phyloP scores from a whole-genome alignment of 352 stramenopile genomes.

The Pilasporangium apinafurcum region DNA sequence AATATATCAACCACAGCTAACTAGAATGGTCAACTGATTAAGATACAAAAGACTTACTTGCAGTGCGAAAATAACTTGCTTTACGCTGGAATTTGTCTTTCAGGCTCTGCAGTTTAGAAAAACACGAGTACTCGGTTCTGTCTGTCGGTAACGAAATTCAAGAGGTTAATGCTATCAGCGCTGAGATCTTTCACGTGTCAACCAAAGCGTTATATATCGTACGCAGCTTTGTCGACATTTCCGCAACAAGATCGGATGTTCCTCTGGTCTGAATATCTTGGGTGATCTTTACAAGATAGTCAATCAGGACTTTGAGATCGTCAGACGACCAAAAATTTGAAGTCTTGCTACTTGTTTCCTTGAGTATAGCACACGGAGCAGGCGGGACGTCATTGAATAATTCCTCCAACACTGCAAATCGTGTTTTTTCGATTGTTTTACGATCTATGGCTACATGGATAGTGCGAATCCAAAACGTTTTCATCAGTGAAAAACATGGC shows the following conservation, averaged over 20 bases:
- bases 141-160: slow-evolving; percentile 7
- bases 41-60: slow-evolving; percentile 40
- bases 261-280: slow-evolving; percentile 46
- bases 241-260: slow-evolving; percentile 23
- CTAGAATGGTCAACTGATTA: too few species aligned
- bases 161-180: not conserved
- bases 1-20: too few species aligned
- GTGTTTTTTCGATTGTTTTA: slow-evolving; percentile 13
- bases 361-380: slow-evolving; percentile 12
- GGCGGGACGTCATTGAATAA: slow-evolving; percentile 49
- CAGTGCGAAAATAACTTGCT: slow-evolving; percentile 22
- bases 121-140: slow-evolving; percentile 41
- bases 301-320: slow-evolving; percentile 46
- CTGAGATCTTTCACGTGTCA: too few species aligned
- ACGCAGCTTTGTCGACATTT: slow-evolving; percentile 21
- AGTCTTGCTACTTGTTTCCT: slow-evolving; percentile 16
- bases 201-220: too few species aligned
- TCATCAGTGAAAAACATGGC: not conserved
- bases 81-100: slow-evolving; percentile 36
- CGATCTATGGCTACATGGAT: too few species aligned
- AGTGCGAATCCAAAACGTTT: too few species aligned
- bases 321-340: slow-evolving; percentile 46
- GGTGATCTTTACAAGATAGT: slow-evolving; percentile 58
- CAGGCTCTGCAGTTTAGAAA: slow-evolving; percentile 63
- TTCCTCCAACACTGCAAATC: slow-evolving; percentile 28